Conservation (phyloP, 441 rosid genomes). For the Oxalis stricta region DNA sequence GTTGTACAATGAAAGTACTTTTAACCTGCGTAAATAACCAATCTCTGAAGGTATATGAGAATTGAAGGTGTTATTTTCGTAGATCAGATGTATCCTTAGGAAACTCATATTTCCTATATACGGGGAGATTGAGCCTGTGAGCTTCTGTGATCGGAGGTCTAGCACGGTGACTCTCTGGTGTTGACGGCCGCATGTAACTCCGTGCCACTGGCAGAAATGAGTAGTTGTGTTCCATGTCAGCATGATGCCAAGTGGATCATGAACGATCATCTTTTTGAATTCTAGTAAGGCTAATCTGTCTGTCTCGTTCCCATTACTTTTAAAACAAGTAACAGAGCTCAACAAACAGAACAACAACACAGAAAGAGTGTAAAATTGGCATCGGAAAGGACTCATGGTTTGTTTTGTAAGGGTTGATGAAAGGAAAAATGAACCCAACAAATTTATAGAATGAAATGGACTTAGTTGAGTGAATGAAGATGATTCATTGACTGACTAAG, state of each 20-base stretch:
- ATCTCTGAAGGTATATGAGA: slow-evolving; percentile 2
- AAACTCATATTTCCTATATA: slow-evolving; percentile 11
- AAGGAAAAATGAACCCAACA: no score
- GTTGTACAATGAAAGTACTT: background rate
- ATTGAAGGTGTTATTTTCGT: slow-evolving; percentile 5
- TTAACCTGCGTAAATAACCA: background rate
- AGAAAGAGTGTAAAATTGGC: no score
- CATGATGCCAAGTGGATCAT: slow-evolving; percentile 1
- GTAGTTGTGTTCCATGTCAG: background rate
- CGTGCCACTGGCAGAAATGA: slow-evolving; percentile 9
- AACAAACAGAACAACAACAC: no score
- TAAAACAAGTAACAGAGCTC: no score
- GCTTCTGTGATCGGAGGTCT: background rate
- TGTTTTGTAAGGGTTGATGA: no score
- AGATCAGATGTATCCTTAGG: background rate
- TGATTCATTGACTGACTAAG: no score
- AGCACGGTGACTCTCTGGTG: slow-evolving; percentile 5
- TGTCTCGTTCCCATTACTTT: slow-evolving; percentile 9
- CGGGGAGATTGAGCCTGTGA: slow-evolving; percentile 6
- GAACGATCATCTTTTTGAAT: background rate
- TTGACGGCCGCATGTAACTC: background rate
- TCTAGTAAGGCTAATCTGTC: background rate
- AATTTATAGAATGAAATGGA: no score
- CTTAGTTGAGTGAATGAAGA: no score
- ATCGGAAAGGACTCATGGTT: no score